Evolutionary conservation across 2,329 filamentous ascomycete species (phyloP).

Genomic region (Fusarium sp.): DNA sequence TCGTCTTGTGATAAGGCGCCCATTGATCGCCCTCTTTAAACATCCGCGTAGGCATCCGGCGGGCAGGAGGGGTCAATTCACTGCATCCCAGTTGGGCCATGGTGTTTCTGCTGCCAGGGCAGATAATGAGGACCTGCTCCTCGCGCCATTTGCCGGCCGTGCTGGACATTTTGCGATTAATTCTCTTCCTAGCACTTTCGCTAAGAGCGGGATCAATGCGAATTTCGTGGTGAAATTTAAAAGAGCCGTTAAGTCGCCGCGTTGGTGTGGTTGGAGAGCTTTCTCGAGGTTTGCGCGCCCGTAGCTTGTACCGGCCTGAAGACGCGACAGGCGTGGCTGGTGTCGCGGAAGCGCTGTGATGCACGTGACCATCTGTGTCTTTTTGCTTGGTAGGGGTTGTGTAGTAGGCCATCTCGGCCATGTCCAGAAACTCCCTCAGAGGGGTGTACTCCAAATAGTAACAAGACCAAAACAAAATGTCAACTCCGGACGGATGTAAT

Average conservation of each 20-base stretch:
- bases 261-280: constrained; percentile 39
- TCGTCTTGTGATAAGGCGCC: constrained; percentile 82
- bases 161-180: constrained; percentile 62
- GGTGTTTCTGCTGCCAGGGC: constrained; percentile 88
- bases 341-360: constrained; percentile 14
- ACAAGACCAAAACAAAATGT: neutral
- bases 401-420: neutral
- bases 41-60: constrained; percentile 93
- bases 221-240: constrained; percentile 10
- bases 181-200: constrained; percentile 14
- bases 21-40: constrained; percentile 87
- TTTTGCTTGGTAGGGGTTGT: constrained; percentile 20
- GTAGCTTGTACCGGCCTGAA: constrained; percentile 45
- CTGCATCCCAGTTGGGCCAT: constrained; percentile 91
- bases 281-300: constrained; percentile 43
- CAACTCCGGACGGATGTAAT: neutral
- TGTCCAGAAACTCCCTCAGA: neutral
- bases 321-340: constrained; percentile 36
- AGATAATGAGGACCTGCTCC: constrained; percentile 77
- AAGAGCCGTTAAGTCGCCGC: constrained; percentile 36
- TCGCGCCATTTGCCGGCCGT: constrained; percentile 72
- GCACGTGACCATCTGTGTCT: constrained; percentile 32
- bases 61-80: constrained; percentile 90
- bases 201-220: neutral
- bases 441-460: neutral